Evolutionary conservation across 148 eudicot genomes (phyloP), one percentile per base, ranked within the genome.

Genomic region (Gaultheria prostrata): DNA sequence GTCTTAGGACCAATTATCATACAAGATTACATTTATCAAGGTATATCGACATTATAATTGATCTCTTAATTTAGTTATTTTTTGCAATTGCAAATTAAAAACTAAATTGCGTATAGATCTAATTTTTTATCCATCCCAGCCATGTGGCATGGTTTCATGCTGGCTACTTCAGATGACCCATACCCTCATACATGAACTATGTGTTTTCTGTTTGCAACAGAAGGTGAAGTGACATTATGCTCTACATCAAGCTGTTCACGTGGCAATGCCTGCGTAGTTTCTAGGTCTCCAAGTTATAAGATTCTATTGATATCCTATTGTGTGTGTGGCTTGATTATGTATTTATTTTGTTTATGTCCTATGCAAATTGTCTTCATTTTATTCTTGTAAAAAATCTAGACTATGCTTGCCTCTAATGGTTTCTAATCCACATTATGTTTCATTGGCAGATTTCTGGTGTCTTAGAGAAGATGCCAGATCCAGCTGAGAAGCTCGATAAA

Each of bases 381-480:
- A 12, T 8, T 48, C 50, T 48, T 39, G 4, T 39, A 39, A 39
- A 49, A 0, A 49, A 20, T 39, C 18, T 35, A 13, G 12, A 57
- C 48, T 21, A n/a, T 79, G 70, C 51, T 56, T 33, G 50, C 57
- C 30, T 82, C 26, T 24, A 8, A 33, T 53, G 84, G 54, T 35
- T 39, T 39, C 77, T 81, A 67, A 81, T 30, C 46, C 48, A 48
- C 32, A 70, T 70, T 45, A 63, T 78, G 82, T 83, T 83, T 21
- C n/a, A 15, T 77, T 77, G 28, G 49, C 63, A 70, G 80, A 71
- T 49, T 76, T 67, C 86, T 81, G 83, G 87, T 85, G 73, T 83
- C 85, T 79, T 70, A 21, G 56, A 59, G 82, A 88, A 77, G 88
- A 94, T 89, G 93, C 88, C 86, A 81, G 90, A 86, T 85, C 85